A percentile compares a stretch with the other conserved stretches of the same genome.
phyloP scores from a whole-genome alignment of 345 rosid genomes.

The Citrus hindsii region DNA sequence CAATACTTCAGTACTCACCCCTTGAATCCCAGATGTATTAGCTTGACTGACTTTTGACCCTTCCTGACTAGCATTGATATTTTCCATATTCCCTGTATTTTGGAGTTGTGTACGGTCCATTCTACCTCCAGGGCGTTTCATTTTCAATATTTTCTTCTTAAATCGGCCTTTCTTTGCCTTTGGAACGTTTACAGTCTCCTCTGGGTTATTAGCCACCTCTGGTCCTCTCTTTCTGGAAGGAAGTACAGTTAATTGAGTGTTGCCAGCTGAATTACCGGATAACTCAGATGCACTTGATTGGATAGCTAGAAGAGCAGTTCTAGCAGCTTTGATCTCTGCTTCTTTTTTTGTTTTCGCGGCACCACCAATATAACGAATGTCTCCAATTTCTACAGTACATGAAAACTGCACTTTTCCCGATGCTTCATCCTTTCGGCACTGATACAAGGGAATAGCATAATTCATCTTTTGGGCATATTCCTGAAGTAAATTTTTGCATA shows the following conservation, averaged over 20 bases:
- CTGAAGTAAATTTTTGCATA: slow-evolving; percentile 88
- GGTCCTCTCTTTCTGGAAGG: slow-evolving; percentile 63
- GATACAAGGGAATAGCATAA: slow-evolving; percentile 71
- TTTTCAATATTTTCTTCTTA: slow-evolving; percentile 48
- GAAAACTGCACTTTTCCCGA: slow-evolving; percentile 39
- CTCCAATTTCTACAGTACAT: slow-evolving; percentile 82
- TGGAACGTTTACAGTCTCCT: slow-evolving; percentile 37
- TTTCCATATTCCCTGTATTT: background rate
- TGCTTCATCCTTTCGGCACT: slow-evolving; percentile 46
- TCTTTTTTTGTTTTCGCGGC: slow-evolving; percentile 69
- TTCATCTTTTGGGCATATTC: slow-evolving; percentile 98
- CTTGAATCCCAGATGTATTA: slow-evolving; percentile 15
- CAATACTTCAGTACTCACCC: background rate
- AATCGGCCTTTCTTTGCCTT: slow-evolving; percentile 58
- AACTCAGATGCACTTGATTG: slow-evolving; percentile 37
- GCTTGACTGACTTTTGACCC: slow-evolving; percentile 15
- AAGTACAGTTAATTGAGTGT: slow-evolving; percentile 62
- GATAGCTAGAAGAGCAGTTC: slow-evolving; percentile 83
- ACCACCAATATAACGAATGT: slow-evolving; percentile 75
- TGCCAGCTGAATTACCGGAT: slow-evolving; percentile 19
- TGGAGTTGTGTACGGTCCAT: slow-evolving; percentile 13
- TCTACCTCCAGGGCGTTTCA: slow-evolving; percentile 16
- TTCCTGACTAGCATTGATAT: background rate
- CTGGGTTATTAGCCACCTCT: slow-evolving; percentile 29
- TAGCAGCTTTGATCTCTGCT: slow-evolving; percentile 92